These are phyloP conservation scores for Camellia granthamiana DNA, from an alignment of 148 eudicot genomes.

Conservation along the genomic window DNA sequence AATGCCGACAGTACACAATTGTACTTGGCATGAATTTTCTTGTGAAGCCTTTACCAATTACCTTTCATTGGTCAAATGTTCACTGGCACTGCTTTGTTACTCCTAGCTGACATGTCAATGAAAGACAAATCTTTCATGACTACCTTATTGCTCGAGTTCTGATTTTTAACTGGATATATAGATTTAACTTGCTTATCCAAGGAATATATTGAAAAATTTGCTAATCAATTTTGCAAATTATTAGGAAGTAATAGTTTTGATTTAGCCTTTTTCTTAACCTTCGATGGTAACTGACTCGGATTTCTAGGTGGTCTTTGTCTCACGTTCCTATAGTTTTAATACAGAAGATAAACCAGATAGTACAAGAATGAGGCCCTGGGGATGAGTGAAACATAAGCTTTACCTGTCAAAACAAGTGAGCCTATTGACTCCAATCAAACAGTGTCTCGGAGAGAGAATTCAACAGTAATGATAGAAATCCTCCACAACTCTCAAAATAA, in stretches of 20 bases:
- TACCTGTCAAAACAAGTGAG: neutral
- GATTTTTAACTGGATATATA: neutral
- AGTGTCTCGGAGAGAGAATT: neutral
- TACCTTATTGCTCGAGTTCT: too few relatives aligned
- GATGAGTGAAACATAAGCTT: neutral
- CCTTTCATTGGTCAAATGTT: neutral
- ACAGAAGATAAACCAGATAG: neutral
- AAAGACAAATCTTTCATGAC: neutral
- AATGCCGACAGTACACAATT: neutral
- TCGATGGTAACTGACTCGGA: neutral
- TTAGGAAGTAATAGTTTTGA: neutral
- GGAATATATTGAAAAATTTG: neutral
- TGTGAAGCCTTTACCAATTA: neutral
- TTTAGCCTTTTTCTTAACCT: neutral
- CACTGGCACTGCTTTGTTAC: neutral
- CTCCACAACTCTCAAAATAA: too few relatives aligned
- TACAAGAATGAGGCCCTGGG: conserved; percentile 3
- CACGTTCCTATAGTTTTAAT: conserved; percentile 2
- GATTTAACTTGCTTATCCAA: neutral
- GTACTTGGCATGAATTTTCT: neutral
- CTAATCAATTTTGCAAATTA: neutral
- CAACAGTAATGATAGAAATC: too few relatives aligned
- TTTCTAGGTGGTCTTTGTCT: conserved; percentile 4
- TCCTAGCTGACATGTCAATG: neutral
- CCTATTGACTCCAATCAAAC: neutral